These are phyloP conservation scores for Scedosporium apiospermum DNA, from an alignment of 2,329 filamentous ascomycete species.

Conservation along the genomic window DNA sequence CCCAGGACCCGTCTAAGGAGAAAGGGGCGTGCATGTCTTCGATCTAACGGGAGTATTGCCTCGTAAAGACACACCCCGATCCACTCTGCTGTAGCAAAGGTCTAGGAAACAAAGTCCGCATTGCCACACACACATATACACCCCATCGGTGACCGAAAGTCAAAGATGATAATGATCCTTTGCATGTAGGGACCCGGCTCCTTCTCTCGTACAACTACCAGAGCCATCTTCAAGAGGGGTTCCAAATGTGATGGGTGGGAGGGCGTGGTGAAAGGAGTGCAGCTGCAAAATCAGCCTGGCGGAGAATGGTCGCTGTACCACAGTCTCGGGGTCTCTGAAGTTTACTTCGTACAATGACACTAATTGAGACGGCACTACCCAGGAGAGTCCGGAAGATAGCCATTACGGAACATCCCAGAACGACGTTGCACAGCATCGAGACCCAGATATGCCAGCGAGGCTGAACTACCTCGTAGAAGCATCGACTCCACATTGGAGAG, in stretches of 20 bases:
- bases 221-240: not conserved
- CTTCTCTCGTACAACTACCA: not conserved
- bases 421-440: not conserved
- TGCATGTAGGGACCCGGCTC: not conserved
- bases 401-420: not conserved
- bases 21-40: not conserved
- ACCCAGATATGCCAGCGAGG: not conserved
- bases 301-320: not conserved
- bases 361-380: not conserved
- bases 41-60: not conserved
- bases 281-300: not conserved
- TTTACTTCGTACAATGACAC: not conserved
- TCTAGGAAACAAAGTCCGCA: not conserved
- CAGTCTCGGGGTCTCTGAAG: not conserved
- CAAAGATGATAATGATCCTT: not conserved
- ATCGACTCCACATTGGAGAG: not conserved
- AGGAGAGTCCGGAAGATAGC: not conserved
- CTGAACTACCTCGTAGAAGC: not conserved
- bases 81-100: not conserved
- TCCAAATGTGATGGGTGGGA: not conserved
- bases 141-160: constrained; percentile 1
- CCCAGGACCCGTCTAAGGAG: not conserved
- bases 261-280: not conserved
- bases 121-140: not conserved
- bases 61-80: not conserved